Evolutionary conservation across 2,329 filamentous ascomycete species (phyloP).

Genomic region (Escovopsis sp.): DNA sequence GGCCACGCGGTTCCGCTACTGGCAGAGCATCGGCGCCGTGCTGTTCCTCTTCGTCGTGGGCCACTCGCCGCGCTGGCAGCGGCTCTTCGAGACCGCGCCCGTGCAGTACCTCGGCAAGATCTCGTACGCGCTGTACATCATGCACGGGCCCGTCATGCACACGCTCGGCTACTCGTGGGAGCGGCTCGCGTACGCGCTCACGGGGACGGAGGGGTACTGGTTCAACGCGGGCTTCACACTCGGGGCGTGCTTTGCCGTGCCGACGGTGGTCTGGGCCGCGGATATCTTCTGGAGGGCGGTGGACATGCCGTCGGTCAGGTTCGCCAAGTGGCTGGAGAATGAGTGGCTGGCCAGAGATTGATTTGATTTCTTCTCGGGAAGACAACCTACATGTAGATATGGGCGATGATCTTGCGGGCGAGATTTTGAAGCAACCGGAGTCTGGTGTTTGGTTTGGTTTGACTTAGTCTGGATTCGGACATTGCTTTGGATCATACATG

Average conservation of each 20-base stretch:
- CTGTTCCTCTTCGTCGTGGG: slow-evolving; percentile 36
- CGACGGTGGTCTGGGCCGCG: slow-evolving; percentile 37
- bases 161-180: slow-evolving; percentile 37
- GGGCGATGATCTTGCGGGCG: too few relatives aligned
- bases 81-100: slow-evolving; percentile 32
- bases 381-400: too few relatives aligned
- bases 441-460: too few relatives aligned
- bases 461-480: too few relatives aligned
- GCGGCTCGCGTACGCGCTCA: slow-evolving; percentile 31
- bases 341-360: slow-evolving; percentile 19
- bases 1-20: slow-evolving; percentile 36
- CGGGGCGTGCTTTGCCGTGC: slow-evolving; percentile 32
- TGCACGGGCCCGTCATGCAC: slow-evolving; percentile 43
- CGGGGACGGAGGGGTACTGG: slow-evolving; percentile 28
- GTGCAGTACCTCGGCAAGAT: slow-evolving; percentile 46
- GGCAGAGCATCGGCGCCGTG: slow-evolving; percentile 38
- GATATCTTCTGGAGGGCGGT: slow-evolving; percentile 42
- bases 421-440: too few relatives aligned
- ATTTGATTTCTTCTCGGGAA: too few relatives aligned
- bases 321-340: slow-evolving; percentile 40
- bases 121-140: slow-evolving; percentile 46
- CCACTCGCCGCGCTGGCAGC: slow-evolving; percentile 31
- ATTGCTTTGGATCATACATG: too few relatives aligned
- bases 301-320: slow-evolving; percentile 39
- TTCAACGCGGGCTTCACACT: slow-evolving; percentile 34